Evolutionary conservation across 805 yeast genomes (phyloP).

Genomic region (Candida namnaoensis): DNA sequence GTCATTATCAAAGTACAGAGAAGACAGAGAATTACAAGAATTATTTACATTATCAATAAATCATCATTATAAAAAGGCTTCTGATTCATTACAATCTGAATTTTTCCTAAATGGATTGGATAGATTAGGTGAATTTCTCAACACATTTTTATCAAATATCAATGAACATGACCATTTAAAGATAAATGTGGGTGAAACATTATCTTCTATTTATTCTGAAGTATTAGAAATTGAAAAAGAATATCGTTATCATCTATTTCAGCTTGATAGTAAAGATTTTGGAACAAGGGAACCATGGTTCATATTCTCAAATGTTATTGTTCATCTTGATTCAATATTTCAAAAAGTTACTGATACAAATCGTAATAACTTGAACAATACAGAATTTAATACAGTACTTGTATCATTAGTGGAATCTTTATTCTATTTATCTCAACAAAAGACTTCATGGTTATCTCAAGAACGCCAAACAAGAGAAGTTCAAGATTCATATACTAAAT

Average conservation of each 20-base stretch:
- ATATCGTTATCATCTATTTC: slow-evolving; percentile 23
- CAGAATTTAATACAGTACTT: slow-evolving; percentile 15
- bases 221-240: slow-evolving; percentile 32
- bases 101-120: slow-evolving; percentile 18
- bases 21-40: not conserved
- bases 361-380: slow-evolving; percentile 2
- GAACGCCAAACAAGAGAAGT: slow-evolving; percentile 11
- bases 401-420: slow-evolving; percentile 30
- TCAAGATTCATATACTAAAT: slow-evolving; percentile 11
- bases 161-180: slow-evolving; percentile 8
- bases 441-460: slow-evolving; percentile 22
- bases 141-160: slow-evolving; percentile 14
- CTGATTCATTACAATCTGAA: slow-evolving; percentile 6
- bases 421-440: slow-evolving; percentile 29
- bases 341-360: slow-evolving; percentile 16
- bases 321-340: slow-evolving; percentile 32
- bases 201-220: slow-evolving; percentile 18
- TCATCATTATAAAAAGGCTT: slow-evolving; percentile 7
- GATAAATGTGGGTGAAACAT: slow-evolving; percentile 11
- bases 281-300: slow-evolving; percentile 37
- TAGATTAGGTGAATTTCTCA: slow-evolving; percentile 17
- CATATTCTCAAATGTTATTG: slow-evolving; percentile 29
- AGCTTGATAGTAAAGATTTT: slow-evolving; percentile 19
- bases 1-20: slow-evolving; percentile 1
- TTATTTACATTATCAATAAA: slow-evolving; percentile 3